Conservation (phyloP, 2,329 filamentous ascomycete genomes). For the Xylaria sp. region DNA sequence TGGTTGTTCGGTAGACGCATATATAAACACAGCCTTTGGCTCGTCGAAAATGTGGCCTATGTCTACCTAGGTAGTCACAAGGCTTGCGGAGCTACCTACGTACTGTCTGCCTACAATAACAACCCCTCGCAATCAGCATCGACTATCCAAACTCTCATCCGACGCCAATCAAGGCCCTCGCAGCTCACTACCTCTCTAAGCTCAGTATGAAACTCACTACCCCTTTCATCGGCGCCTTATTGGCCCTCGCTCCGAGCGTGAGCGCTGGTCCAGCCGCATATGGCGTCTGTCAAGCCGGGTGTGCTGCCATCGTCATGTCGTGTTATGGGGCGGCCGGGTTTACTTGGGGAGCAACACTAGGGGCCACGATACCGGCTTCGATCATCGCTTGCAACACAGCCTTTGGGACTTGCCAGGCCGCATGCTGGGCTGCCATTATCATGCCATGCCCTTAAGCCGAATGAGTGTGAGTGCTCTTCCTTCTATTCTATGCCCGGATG, state of each 20-base stretch:
- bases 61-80: too few relatives aligned
- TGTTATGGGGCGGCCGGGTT: constrained; percentile 22
- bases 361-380: constrained; percentile 3
- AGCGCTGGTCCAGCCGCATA: constrained; percentile 22
- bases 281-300: constrained; percentile 23
- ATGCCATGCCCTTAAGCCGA: constrained; percentile 9
- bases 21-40: not conserved
- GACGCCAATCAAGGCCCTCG: not conserved
- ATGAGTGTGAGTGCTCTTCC: not conserved
- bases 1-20: not conserved
- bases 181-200: not conserved
- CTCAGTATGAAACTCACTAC: constrained; percentile 10
- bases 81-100: not conserved
- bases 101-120: not conserved
- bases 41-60: not conserved
- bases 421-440: constrained; percentile 15
- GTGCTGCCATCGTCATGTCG: constrained; percentile 15
- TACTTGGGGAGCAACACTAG: constrained; percentile 21
- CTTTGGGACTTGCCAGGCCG: constrained; percentile 21
- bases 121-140: not conserved
- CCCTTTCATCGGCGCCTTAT: not conserved
- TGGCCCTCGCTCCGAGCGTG: not conserved
- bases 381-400: constrained; percentile 20
- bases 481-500: not conserved
- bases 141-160: not conserved